Evolutionary conservation across 345 rosid species (phyloP).

Genomic region (Euphorbia lathyris): DNA sequence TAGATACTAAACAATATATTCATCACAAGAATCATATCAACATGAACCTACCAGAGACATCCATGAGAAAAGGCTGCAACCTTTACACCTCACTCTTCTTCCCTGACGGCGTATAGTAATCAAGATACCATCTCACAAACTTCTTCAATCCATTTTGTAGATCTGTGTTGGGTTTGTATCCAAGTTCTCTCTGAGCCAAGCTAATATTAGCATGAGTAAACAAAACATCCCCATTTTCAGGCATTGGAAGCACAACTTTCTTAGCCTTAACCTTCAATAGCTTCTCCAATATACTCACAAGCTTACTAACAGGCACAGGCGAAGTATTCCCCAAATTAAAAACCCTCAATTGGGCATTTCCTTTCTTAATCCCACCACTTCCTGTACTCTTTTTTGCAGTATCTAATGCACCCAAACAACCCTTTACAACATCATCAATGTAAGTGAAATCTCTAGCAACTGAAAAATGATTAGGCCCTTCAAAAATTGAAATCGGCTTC

Average conservation of each 20-base stretch:
- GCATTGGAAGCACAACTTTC: conserved; percentile 30
- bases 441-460: conserved; percentile 54
- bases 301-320: conserved; percentile 28
- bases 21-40: conserved; percentile 19
- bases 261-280: conserved; percentile 35
- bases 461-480: conserved; percentile 33
- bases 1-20: conserved; percentile 6
- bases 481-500: conserved; percentile 37
- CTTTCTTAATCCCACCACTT: conserved; percentile 33
- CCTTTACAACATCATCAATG: conserved; percentile 36
- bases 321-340: conserved; percentile 34
- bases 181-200: conserved; percentile 30
- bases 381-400: conserved; percentile 33
- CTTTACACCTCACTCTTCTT: conserved; percentile 29
- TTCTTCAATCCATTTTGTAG: conserved; percentile 34
- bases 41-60: conserved; percentile 19
- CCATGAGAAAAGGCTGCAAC: conserved; percentile 13
- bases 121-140: conserved; percentile 33
- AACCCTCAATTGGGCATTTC: conserved; percentile 24
- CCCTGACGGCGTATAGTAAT: conserved; percentile 17
- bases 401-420: conserved; percentile 36
- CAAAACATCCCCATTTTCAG: conserved; percentile 34
- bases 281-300: conserved; percentile 35
- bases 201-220: conserved; percentile 35
- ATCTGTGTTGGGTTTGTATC: conserved; percentile 27